Evolutionary conservation across 140 eudicot genomes (phyloP).

Genomic region (Ambrosia hybrid): DNA sequence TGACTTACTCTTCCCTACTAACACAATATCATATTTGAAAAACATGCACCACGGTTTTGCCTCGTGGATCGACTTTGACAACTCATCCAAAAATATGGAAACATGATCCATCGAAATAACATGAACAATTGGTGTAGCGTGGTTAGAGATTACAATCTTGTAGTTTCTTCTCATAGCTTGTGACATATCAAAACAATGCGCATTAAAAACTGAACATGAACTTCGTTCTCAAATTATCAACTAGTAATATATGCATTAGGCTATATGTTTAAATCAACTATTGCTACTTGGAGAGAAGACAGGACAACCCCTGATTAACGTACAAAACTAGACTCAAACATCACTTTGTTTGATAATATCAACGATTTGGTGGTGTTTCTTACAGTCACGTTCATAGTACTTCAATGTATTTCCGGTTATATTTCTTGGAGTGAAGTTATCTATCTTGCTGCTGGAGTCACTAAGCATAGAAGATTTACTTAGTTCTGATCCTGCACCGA

Average conservation of each 20-base stretch:
- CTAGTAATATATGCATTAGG: conserved; percentile 10
- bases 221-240: conserved; percentile 9
- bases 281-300: conserved; percentile 3
- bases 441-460: conserved; percentile 3
- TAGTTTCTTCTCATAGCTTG: background rate
- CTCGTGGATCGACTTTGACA: no score
- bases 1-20: no score
- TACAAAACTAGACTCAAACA: conserved; percentile 21
- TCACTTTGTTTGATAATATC: background rate
- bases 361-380: background rate
- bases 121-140: no score
- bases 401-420: background rate
- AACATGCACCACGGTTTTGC: no score
- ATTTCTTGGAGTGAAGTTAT: background rate
- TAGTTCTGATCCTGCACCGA: conserved; percentile 19
- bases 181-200: background rate
- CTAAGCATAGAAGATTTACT: conserved; percentile 7
- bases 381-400: background rate
- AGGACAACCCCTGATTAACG: conserved; percentile 8
- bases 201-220: background rate
- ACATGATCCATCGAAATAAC: no score
- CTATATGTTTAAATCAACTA: background rate
- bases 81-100: no score
- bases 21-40: no score
- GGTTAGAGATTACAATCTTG: background rate